Evolutionary conservation across 2,329 filamentous ascomycete species (phyloP), one percentile per base, ranked within the genome.

Genomic region (Aureobasidium leucospermi): DNA sequence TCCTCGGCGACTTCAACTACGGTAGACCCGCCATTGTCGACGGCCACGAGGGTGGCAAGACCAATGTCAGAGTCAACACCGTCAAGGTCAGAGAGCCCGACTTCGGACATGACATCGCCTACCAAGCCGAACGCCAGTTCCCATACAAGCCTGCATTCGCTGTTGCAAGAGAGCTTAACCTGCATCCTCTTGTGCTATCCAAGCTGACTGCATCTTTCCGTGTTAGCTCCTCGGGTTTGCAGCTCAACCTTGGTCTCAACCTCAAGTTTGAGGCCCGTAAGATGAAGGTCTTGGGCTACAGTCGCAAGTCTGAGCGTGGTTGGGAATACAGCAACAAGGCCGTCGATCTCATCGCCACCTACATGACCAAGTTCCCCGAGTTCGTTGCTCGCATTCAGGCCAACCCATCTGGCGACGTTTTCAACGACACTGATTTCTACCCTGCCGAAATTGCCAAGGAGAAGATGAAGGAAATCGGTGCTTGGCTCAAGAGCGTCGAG

Each of bases 181-280:
- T 99, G 62, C 92, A 96, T 65, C 88, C 92, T 7, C 79, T 99
- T 52, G 88, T 94, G 2, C 78, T 99, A 34, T 96, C 92, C 74
- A 99, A 96, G 79, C 89, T 99, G 67, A 97, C 94, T 0, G 96
- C 94, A 1, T 92, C 93, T 0, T 97, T 96, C 73, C 88, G 87
- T 58, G 89, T 99, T 60, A 84, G 85, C 16, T 85, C 93, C 4
- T 90, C 90, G 60, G 90, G 89, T 29, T 79, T 91, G 61, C 88
- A 89, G 67, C 81, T 96, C 63, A 99, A 99, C 67, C 78, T 99
- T 28, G 94, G 94, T 0, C 79, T 99, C 62, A 99, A 99, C 69
- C 81, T 99, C 65, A 99, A 99, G 73, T 99, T 99, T 62, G 94
- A 99, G 71, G 90, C 85, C 2, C 93, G 90, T 75, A 96, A 96